phyloP scores from a whole-genome alignment of 768 basidiomycete genomes.

The Trametes cingulata region DNA sequence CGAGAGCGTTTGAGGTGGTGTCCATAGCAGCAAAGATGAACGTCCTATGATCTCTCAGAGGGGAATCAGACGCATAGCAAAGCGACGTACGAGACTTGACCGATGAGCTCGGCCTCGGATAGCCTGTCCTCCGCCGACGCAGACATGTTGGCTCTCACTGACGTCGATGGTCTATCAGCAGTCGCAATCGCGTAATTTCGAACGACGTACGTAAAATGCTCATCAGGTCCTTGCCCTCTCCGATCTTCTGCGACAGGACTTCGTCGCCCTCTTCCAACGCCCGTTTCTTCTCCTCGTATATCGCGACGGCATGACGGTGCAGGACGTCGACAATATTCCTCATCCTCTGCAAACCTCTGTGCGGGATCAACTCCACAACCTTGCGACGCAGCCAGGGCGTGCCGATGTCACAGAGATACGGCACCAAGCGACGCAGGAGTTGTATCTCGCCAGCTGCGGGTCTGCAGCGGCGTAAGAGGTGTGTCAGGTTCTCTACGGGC shows the following conservation, averaged over 20 bases:
- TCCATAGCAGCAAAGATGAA: slow-evolving; percentile 17
- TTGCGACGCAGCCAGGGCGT: slow-evolving; percentile 32
- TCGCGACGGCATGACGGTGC: slow-evolving; percentile 33
- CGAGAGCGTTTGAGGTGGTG: slow-evolving; percentile 18
- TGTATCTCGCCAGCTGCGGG: neutral
- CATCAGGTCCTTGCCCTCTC: slow-evolving; percentile 45
- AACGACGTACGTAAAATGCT: slow-evolving; percentile 42
- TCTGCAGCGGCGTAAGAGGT: slow-evolving; percentile 27
- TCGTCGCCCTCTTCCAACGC: slow-evolving; percentile 39
- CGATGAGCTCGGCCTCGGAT: slow-evolving; percentile 15
- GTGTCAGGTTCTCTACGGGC: neutral
- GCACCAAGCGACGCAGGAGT: neutral
- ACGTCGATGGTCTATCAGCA: neutral
- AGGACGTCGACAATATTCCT: slow-evolving; percentile 39
- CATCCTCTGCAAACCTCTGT: slow-evolving; percentile 33
- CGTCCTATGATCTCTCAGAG: neutral
- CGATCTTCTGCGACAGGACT: slow-evolving; percentile 13
- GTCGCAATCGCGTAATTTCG: too few species aligned
- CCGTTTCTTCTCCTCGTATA: slow-evolving; percentile 38
- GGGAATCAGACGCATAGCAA: neutral
- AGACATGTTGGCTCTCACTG: slow-evolving; percentile 19
- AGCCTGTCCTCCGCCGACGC: slow-evolving; percentile 13
- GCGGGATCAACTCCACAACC: slow-evolving; percentile 37
- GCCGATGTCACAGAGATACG: slow-evolving; percentile 12
- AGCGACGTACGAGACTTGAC: slow-evolving; percentile 17